Conservation (phyloP, 2,329 filamentous ascomycete species). For the Colletotrichum magnum region DNA sequence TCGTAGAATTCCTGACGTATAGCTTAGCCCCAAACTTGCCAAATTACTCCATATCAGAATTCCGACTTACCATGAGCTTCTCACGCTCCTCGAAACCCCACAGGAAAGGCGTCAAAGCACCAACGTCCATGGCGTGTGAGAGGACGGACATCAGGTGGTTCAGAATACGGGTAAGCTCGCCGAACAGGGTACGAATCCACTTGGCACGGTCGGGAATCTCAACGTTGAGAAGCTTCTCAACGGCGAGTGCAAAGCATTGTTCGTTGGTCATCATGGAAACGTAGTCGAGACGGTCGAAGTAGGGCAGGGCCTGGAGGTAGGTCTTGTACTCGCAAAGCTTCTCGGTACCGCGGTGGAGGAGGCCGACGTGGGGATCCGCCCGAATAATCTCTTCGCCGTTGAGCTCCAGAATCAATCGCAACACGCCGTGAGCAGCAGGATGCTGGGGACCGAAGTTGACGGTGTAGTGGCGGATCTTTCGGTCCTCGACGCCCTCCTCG, state of each 20-base stretch:
- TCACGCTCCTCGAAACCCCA: conserved; percentile 99
- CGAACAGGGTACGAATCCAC: conserved; percentile 96
- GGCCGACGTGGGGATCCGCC: conserved; percentile 94
- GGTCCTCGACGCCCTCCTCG: conserved; percentile 67
- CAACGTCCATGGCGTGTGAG: conserved; percentile 99
- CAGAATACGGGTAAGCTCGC: conserved; percentile 91
- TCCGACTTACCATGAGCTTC: conserved; percentile 90
- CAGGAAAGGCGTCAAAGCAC: conserved; percentile 96
- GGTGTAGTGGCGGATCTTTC: conserved; percentile 98
- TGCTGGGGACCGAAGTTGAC: conserved; percentile 99
- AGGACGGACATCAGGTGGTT: conserved; percentile 99
- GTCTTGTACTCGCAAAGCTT: conserved; percentile 99
- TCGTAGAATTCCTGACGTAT: conserved; percentile 94
- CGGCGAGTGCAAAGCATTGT: conserved; percentile 94
- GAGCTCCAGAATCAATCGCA: conserved; percentile 96
- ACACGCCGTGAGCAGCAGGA: conserved; percentile 96
- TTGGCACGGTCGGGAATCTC: conserved; percentile 97
- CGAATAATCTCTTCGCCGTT: conserved; percentile 98
- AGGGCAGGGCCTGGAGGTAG: conserved; percentile 96
- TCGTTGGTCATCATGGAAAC: conserved; percentile 99
- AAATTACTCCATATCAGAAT: not conserved
- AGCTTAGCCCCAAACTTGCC: conserved; percentile 10
- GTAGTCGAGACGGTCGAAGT: conserved; percentile 99
- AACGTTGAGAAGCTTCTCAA: conserved; percentile 97
- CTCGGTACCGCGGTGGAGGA: conserved; percentile 97